Conservation (phyloP, 2,329 filamentous ascomycete genomes). For the Verticillium albo-atrum region DNA sequence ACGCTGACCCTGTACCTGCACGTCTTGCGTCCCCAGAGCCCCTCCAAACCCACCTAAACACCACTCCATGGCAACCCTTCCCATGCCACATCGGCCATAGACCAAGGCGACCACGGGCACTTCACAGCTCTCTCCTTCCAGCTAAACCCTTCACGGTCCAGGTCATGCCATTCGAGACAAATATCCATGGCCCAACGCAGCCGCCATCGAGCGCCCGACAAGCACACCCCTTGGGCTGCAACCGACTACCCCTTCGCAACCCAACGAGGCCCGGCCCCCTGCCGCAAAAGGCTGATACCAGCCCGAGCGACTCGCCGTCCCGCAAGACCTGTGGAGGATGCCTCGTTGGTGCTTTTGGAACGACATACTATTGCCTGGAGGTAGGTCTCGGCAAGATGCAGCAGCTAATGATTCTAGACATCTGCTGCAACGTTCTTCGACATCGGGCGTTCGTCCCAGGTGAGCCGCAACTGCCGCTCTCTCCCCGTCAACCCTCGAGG, state of each 20-base stretch:
- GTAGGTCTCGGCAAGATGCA: not conserved
- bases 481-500: not conserved
- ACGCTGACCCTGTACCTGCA: not conserved
- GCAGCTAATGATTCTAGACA: not conserved
- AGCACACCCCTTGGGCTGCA: constrained; percentile 1
- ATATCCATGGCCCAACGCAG: not conserved
- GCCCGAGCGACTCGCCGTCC: not conserved
- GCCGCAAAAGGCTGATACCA: not conserved
- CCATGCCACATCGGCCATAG: not conserved
- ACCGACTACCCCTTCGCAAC: not conserved
- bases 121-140: not conserved
- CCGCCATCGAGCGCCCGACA: not conserved
- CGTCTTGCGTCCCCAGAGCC: not conserved
- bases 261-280: not conserved
- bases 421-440: not conserved
- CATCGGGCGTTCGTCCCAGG: not conserved
- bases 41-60: not conserved
- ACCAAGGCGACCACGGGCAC: not conserved
- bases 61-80: not conserved
- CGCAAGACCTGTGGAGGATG: not conserved
- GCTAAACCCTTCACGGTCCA: not conserved
- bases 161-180: not conserved
- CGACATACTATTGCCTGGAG: not conserved
- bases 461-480: not conserved
- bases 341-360: not conserved